phyloP scores from a whole-genome alignment of 108 stramenopile species.

The Pseudonitzschia delicatissima region DNA sequence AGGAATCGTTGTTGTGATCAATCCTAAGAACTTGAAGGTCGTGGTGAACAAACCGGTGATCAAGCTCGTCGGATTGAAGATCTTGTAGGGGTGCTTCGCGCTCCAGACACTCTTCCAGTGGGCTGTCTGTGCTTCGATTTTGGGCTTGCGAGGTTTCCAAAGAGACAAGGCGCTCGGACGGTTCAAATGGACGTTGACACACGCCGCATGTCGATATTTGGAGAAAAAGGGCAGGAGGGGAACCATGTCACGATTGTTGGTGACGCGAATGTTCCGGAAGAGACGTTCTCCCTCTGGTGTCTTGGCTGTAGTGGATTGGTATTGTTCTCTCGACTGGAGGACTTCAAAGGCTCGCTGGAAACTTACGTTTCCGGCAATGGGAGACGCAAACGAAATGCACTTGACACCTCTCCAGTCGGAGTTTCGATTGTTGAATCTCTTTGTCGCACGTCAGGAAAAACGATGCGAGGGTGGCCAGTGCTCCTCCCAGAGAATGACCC shows the following conservation, averaged over 20 bases:
- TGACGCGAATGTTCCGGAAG: background rate
- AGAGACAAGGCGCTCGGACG: background rate
- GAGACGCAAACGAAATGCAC: constrained; percentile 60
- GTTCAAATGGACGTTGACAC: background rate
- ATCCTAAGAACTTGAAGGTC: background rate
- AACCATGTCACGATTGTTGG: constrained; percentile 57
- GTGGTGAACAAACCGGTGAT: background rate
- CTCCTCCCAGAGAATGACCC: constrained; percentile 79
- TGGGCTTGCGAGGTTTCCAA: background rate
- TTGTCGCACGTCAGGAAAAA: constrained; percentile 51
- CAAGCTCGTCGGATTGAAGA: background rate
- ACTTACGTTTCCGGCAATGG: constrained; percentile 45
- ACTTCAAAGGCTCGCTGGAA: constrained; percentile 41
- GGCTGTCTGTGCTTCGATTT: background rate
- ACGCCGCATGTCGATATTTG: background rate
- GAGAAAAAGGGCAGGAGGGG: background rate
- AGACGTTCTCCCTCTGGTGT: background rate
- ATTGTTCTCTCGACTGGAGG: no score
- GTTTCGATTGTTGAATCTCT: background rate
- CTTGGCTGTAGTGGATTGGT: background rate
- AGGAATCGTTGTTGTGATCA: background rate
- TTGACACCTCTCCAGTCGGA: constrained; percentile 33
- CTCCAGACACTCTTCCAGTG: background rate
- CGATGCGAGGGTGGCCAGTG: constrained; percentile 64
- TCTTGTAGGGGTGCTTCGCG: background rate